phyloP scores from a whole-genome alignment of 768 basidiomycete species.

The Hemileccinum impolitum region DNA sequence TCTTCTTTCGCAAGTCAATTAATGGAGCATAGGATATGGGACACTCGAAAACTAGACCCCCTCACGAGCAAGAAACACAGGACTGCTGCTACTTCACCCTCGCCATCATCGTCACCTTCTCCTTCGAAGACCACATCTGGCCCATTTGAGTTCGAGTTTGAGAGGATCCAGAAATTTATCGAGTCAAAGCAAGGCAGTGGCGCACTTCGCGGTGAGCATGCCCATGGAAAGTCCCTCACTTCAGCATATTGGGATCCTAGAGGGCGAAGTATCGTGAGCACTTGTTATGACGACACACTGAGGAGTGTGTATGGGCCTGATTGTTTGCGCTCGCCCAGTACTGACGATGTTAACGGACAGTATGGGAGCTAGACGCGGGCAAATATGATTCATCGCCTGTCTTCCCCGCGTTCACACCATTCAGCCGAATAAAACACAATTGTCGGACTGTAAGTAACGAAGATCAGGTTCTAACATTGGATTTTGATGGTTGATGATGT shows the following conservation, averaged over 20 bases:
- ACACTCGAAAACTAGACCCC: conserved; percentile 58
- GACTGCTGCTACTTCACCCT: conserved; percentile 21
- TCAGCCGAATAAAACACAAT: conserved; percentile 61
- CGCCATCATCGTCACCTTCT: conserved; percentile 28
- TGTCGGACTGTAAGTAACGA: conserved; percentile 67
- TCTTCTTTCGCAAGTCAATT: not conserved
- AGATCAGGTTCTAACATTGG: not conserved
- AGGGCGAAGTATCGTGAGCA: conserved; percentile 77
- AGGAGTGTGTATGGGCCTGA: conserved; percentile 47
- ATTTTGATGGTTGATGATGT: not conserved
- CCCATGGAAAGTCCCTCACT: conserved; percentile 73
- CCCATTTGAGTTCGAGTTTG: conserved; percentile 35
- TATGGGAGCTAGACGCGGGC: conserved; percentile 69
- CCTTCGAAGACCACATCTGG: conserved; percentile 5
- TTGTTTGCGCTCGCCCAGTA: not conserved
- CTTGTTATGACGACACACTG: conserved; percentile 78
- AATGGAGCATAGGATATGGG: conserved; percentile 62
- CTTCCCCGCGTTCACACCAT: conserved; percentile 64
- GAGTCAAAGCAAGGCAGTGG: conserved; percentile 52
- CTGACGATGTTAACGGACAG: conserved; percentile 36
- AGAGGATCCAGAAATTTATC: conserved; percentile 46
- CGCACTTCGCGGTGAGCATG: conserved; percentile 59
- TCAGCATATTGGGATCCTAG: conserved; percentile 86
- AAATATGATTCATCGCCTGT: conserved; percentile 42
- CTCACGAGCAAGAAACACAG: conserved; percentile 31